Percentiles rank a stretch among this genome's conserved stretches.
These are phyloP conservation scores for Penicillium sp. DNA, from an alignment of 2,329 filamentous ascomycete genomes.

Conservation along the genomic window DNA sequence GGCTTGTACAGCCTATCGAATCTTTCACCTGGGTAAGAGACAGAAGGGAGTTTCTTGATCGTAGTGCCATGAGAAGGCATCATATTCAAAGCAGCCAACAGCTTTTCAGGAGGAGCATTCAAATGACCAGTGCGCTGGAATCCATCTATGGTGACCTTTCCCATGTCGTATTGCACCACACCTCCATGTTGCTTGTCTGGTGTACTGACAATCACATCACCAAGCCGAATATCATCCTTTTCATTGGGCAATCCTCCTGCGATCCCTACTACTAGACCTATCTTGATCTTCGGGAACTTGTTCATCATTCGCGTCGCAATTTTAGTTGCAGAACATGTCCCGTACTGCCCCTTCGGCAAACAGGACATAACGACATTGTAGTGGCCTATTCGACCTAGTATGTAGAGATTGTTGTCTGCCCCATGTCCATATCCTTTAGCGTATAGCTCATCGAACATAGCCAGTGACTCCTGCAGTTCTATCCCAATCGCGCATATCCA, in stretches of 20 bases:
- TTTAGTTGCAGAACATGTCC: constrained; percentile 20
- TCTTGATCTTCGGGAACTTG: constrained; percentile 20
- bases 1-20: too few species aligned
- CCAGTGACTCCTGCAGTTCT: constrained; percentile 25
- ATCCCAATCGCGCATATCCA: constrained; percentile 25
- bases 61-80: too few species aligned
- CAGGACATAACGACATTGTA: constrained; percentile 24
- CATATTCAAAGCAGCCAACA: too few species aligned
- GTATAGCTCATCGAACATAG: constrained; percentile 22
- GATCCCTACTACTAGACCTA: constrained; percentile 25
- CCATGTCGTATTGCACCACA: neutral
- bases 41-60: too few species aligned
- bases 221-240: constrained; percentile 4
- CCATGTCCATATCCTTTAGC: neutral
- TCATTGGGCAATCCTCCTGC: constrained; percentile 23
- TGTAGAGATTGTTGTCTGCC: constrained; percentile 24
- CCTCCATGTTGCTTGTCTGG: neutral
- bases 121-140: too few species aligned
- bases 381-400: constrained; percentile 22
- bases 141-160: too few species aligned
- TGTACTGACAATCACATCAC: neutral
- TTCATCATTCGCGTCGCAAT: constrained; percentile 20
- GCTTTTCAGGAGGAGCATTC: too few species aligned
- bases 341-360: constrained; percentile 21
- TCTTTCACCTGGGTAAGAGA: too few species aligned